Percentiles rank a stretch among this genome's conserved stretches.
Conservation (phyloP, 768 basidiomycete genomes). For the Hygrophorus pudorinus region DNA sequence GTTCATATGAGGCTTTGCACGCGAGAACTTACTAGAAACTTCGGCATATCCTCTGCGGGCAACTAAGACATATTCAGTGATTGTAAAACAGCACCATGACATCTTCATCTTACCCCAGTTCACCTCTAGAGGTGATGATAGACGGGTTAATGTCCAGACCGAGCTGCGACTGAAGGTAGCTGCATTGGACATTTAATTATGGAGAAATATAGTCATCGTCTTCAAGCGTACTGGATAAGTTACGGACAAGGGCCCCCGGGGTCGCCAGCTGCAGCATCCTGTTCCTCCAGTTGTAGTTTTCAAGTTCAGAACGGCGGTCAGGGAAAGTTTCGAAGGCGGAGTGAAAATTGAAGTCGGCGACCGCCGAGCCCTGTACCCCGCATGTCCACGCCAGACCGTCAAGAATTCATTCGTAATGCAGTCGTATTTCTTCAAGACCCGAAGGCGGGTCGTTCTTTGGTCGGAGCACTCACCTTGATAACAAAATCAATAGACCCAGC, state of each 20-base stretch:
- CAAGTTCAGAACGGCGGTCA: no score
- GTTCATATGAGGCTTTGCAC: slow-evolving; percentile 87
- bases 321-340: no score
- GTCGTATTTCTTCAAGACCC: slow-evolving; percentile 80
- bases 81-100: neutral
- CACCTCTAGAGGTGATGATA: neutral
- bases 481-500: slow-evolving; percentile 44
- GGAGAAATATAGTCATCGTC: neutral
- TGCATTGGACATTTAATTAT: neutral
- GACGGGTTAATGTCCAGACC: neutral
- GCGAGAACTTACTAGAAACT: slow-evolving; percentile 37
- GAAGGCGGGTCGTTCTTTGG: slow-evolving; percentile 36
- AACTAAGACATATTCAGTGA: slow-evolving; percentile 21
- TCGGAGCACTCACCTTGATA: neutral
- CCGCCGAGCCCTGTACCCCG: slow-evolving; percentile 1
- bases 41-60: slow-evolving; percentile 70
- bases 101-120: neutral
- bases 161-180: neutral
- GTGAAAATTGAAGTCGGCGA: neutral
- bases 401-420: slow-evolving; percentile 72
- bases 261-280: slow-evolving; percentile 45
- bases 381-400: slow-evolving; percentile 46
- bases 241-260: slow-evolving; percentile 39
- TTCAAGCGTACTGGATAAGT: slow-evolving; percentile 31
- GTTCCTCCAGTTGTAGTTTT: slow-evolving; percentile 12